Percentiles rank a stretch among this genome's conserved stretches.
Conservation (phyloP, 768 basidiomycete species). For the Suillus weaverae region DNA sequence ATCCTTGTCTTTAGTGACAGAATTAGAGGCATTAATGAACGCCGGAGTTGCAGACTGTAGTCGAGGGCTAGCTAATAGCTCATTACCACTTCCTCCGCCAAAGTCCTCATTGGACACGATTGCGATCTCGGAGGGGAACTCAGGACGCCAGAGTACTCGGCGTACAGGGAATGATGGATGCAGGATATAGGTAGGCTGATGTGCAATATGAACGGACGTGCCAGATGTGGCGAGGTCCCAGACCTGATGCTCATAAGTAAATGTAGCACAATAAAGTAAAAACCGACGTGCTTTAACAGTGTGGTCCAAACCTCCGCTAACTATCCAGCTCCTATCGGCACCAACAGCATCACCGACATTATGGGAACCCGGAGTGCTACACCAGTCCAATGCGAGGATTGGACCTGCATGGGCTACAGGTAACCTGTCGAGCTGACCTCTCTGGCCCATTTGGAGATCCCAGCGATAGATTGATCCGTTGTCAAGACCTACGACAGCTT, state of each 20-base stretch:
- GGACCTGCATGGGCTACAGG: constrained; percentile 73
- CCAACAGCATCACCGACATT: constrained; percentile 17
- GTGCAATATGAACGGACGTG: constrained; percentile 54
- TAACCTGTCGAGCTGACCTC: constrained; percentile 69
- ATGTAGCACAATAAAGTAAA: background rate
- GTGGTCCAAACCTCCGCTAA: constrained; percentile 76
- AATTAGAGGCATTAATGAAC: constrained; percentile 17
- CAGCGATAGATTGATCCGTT: constrained; percentile 75
- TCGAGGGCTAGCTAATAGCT: constrained; percentile 28
- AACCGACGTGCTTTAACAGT: constrained; percentile 61
- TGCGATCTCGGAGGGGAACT: constrained; percentile 73
- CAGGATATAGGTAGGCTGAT: constrained; percentile 66
- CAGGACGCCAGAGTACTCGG: constrained; percentile 74
- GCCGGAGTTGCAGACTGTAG: constrained; percentile 25
- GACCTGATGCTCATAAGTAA: constrained; percentile 41
- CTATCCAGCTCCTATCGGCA: constrained; percentile 62
- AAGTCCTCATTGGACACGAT: constrained; percentile 67
- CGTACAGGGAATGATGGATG: constrained; percentile 76
- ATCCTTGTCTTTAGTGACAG: constrained; percentile 14
- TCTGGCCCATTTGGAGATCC: constrained; percentile 79
- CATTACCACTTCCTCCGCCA: constrained; percentile 31
- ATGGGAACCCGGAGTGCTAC: constrained; percentile 31
- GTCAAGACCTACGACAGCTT: constrained; percentile 67
- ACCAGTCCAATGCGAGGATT: constrained; percentile 77
- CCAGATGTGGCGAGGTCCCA: constrained; percentile 59